phyloP scores from a whole-genome alignment of 2,329 filamentous ascomycete genomes.

The Fusarium aywerte region DNA sequence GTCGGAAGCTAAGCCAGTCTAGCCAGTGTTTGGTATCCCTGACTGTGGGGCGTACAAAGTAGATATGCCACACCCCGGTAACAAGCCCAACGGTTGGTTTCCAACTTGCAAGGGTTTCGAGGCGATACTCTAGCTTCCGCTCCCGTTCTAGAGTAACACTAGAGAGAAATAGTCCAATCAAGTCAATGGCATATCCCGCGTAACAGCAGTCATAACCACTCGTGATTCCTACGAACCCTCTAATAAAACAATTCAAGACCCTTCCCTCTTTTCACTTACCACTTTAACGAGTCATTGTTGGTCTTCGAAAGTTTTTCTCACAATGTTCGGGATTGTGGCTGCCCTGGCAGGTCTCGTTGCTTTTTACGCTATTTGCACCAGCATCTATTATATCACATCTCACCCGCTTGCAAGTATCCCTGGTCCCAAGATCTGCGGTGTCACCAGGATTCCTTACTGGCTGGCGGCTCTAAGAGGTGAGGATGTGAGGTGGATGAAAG shows the following conservation, averaged over 20 bases:
- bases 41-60: background rate
- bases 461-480: background rate
- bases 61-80: too few species aligned
- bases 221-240: too few species aligned
- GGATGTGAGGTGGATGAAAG: constrained; percentile 19
- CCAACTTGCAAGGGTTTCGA: background rate
- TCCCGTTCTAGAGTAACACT: background rate
- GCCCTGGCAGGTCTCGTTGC: background rate
- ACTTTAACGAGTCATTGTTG: background rate
- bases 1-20: background rate
- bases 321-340: background rate
- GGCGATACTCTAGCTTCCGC: background rate
- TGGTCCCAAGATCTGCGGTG: constrained; percentile 16
- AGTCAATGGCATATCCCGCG: background rate
- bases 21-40: background rate
- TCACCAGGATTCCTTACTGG: constrained; percentile 25
- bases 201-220: background rate
- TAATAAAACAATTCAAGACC: background rate
- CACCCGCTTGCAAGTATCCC: constrained; percentile 21
- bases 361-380: background rate
- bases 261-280: background rate
- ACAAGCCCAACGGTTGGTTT: background rate
- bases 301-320: background rate
- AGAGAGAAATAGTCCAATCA: background rate
- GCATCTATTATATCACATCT: constrained; percentile 11